Evolutionary conservation across 768 basidiomycete genomes (phyloP), one percentile per base, ranked within the genome.

Genomic region (Podaxis sp.): DNA sequence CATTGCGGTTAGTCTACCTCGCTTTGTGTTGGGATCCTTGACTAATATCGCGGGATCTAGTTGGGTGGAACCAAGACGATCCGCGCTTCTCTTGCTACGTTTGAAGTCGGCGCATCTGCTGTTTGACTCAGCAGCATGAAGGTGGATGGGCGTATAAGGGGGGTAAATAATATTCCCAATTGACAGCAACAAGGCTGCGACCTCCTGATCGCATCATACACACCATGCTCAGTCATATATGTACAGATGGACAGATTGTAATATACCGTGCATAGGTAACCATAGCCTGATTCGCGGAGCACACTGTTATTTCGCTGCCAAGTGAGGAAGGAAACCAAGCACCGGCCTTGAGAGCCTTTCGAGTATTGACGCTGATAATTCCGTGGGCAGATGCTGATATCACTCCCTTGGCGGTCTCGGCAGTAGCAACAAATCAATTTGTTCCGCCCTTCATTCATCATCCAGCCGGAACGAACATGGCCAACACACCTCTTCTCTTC

Each of bases 1-100:
- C 79, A 80, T 35, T 80, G 80, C 63, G 78, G 78, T 77, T 44
- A 67, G 75, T 71, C 4, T 9, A 47, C 14, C 9, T 25, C 16
- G 13, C 59, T 48, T 10, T 11, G 6, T 27, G 37, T 27, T 9
- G 21, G 18, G 25, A 9, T 16, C 21, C 5, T 25, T 23, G 18
- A 11, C 58, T 59, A 18, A 27, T 46, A 40, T 42, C 48, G 27
- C 35, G n/a, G 40, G 7, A 16, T 58, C 11, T 44, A 77, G 76
- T 77, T 35, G 76, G 75, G 7, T 78, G 72, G 74, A 71, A 74
- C 46, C 68, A 61, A 1, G 61, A 69, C 18, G 73, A 73, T 18
- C 50, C 68, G 2, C 68, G 71, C 14, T 77, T 71, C 61, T 65
- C 67, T 14, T 77, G 76, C 53, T 77, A 76, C 56, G 37, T 77